Evolutionary conservation across 2,329 filamentous ascomycete genomes (phyloP).

Genomic region (Cytospora piceae): DNA sequence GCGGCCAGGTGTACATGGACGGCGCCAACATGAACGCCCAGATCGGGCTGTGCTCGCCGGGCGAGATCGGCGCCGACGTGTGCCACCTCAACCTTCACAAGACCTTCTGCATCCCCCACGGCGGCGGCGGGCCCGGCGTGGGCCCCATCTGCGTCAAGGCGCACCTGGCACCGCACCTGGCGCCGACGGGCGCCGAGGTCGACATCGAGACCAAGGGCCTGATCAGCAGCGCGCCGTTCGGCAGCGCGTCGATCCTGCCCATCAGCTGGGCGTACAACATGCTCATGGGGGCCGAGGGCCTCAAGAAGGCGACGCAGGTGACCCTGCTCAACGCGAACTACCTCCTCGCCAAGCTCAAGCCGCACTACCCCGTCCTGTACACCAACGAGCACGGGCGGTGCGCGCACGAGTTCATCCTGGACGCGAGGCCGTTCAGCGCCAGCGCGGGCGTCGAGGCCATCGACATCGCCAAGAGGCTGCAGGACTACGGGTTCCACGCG

Average conservation of each 20-base stretch:
- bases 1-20: slow-evolving; percentile 97
- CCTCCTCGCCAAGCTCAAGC: slow-evolving; percentile 83
- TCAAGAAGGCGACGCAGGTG: slow-evolving; percentile 88
- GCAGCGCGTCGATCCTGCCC: slow-evolving; percentile 87
- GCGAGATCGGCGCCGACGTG: slow-evolving; percentile 93
- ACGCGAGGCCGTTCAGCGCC: slow-evolving; percentile 82
- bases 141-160: slow-evolving; percentile 91
- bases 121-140: slow-evolving; percentile 90
- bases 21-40: slow-evolving; percentile 99
- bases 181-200: slow-evolving; percentile 49
- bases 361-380: slow-evolving; percentile 90
- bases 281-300: slow-evolving; percentile 83
- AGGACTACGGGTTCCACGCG: slow-evolving; percentile 97
- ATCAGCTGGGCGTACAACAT: slow-evolving; percentile 96
- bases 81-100: slow-evolving; percentile 98
- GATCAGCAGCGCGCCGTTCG: slow-evolving; percentile 81
- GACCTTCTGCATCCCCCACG: slow-evolving; percentile 98
- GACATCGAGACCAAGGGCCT: slow-evolving; percentile 55
- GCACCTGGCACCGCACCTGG: slow-evolving; percentile 77
- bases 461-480: slow-evolving; percentile 93
- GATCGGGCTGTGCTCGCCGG: slow-evolving; percentile 91
- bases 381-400: slow-evolving; percentile 87
- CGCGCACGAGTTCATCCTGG: slow-evolving; percentile 96
- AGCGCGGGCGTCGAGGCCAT: slow-evolving; percentile 85
- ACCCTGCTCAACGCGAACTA: slow-evolving; percentile 98